Conservation (phyloP, 352 stramenopile species). For the Globisporangium camurandrum region DNA sequence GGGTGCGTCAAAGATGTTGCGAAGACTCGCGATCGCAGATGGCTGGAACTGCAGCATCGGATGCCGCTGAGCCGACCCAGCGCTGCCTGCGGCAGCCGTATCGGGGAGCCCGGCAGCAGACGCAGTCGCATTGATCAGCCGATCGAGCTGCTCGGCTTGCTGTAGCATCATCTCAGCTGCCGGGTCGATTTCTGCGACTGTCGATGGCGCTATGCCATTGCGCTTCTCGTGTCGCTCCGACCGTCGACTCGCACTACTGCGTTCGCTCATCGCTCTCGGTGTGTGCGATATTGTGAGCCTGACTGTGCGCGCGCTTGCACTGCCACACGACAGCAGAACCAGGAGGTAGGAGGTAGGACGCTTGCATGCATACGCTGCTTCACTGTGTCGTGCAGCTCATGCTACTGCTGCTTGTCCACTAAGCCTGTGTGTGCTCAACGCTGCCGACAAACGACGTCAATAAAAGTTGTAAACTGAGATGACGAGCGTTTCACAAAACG, state of each 20-base stretch:
- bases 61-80: background rate
- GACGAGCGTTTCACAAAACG: too few species aligned
- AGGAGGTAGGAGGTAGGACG: too few species aligned
- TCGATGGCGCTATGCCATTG: background rate
- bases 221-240: background rate
- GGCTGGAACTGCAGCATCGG: background rate
- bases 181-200: slow-evolving; percentile 1
- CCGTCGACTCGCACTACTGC: slow-evolving; percentile 1
- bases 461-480: too few species aligned
- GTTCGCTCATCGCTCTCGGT: background rate
- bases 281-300: too few species aligned
- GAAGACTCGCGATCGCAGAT: slow-evolving; percentile 3
- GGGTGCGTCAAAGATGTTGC: slow-evolving; percentile 1
- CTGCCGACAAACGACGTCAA: too few species aligned
- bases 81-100: background rate
- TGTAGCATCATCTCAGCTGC: slow-evolving; percentile 5
- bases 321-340: too few species aligned
- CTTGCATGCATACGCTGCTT: too few species aligned
- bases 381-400: too few species aligned
- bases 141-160: slow-evolving; percentile 10
- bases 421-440: too few species aligned
- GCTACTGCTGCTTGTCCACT: too few species aligned
- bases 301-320: too few species aligned
- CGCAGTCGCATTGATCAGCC: slow-evolving; percentile 4
- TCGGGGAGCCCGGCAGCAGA: background rate